Evolutionary conservation across 2,329 filamentous ascomycete species (phyloP), one percentile per base, ranked within the genome.

Genomic region (Claviceps maximensis): DNA sequence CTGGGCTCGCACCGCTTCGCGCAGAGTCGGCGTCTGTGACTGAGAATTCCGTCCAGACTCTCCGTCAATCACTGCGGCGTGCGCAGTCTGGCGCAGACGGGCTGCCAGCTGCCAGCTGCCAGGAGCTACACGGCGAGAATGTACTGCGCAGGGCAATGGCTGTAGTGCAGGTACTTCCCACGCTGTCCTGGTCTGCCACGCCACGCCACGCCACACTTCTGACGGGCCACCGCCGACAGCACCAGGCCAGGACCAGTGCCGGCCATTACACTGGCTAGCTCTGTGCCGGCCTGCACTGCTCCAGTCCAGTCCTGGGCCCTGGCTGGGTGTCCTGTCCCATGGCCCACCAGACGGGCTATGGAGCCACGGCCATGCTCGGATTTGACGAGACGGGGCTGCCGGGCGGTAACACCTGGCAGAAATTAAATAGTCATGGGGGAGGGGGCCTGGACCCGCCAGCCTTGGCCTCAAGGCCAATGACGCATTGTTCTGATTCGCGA

Each of bases 321-420:
- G n/a, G n/a, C n/a, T n/a, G n/a, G n/a, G n/a, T n/a, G n/a, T n/a
- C n/a, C n/a, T n/a, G 38, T 41, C 38, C 17, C 38, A n/a, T 41
- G 38, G n/a, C 4, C 38, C n/a, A 13, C n/a, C n/a, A n/a, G n/a
- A n/a, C 19, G 31, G 31, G 31, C 31, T 10, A 33, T 33, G 31
- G 31, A 33, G 31, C 31, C 31, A 33, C 31, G 13, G 27, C 31
- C 31, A 33, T 33, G 31, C 31, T 33, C 41, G 41, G 41, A 44
- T 44, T 25, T 27, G 42, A 45, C 29, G n/a, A 23, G 40, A 61
- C 58, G 6, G 29, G 27, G 23, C 13, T 29, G 2, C 13, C 54
- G 54, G 55, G 63, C 66, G 66, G 66, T 66, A 52, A 41, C 36
- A 0, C 1, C 10, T 38, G 67, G 67, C 66, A 69, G 61, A 65